Evolutionary conservation across 768 basidiomycete genomes (phyloP).

Genomic region (Rhodosporidiobolus sp.): DNA sequence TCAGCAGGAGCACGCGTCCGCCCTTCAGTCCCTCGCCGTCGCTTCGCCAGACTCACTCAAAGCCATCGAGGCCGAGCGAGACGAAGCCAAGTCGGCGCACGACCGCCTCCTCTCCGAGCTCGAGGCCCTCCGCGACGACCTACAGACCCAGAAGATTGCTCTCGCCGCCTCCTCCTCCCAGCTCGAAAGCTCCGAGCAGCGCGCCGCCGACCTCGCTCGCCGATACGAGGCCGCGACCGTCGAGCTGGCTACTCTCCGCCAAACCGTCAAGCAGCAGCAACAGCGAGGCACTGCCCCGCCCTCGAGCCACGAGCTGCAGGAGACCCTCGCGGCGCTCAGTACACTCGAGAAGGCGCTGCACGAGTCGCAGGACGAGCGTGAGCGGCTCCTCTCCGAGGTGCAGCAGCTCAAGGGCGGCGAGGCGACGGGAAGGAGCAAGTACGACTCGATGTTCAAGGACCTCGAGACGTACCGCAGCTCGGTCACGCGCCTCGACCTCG

Average conservation of each 20-base stretch:
- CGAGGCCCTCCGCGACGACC: not conserved
- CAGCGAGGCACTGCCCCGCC: not conserved
- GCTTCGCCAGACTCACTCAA: constrained; percentile 42
- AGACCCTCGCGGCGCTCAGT: constrained; percentile 32
- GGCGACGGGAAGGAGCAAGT: constrained; percentile 59
- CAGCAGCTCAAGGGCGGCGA: constrained; percentile 21
- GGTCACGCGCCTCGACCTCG: constrained; percentile 70
- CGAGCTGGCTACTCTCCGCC: constrained; percentile 18
- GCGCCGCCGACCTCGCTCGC: constrained; percentile 1
- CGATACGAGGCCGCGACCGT: constrained; percentile 15
- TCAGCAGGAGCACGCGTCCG: constrained; percentile 28
- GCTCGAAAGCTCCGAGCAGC: constrained; percentile 17
- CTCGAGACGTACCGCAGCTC: constrained; percentile 72
- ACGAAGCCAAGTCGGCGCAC: constrained; percentile 53
- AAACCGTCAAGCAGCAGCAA: constrained; percentile 20
- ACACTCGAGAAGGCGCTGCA: constrained; percentile 39
- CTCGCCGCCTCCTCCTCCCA: not conserved
- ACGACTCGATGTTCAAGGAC: constrained; percentile 68
- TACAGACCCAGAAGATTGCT: not conserved
- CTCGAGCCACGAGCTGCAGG: constrained; percentile 32
- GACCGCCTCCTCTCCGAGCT: constrained; percentile 51
- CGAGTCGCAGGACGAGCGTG: constrained; percentile 41
- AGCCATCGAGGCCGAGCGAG: constrained; percentile 51
- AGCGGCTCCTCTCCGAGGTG: constrained; percentile 32
- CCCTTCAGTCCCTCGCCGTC: constrained; percentile 32